Evolutionary conservation across 2,329 filamentous ascomycete genomes (phyloP).

Genomic region (Gnomoniopsis smithogilvyi): DNA sequence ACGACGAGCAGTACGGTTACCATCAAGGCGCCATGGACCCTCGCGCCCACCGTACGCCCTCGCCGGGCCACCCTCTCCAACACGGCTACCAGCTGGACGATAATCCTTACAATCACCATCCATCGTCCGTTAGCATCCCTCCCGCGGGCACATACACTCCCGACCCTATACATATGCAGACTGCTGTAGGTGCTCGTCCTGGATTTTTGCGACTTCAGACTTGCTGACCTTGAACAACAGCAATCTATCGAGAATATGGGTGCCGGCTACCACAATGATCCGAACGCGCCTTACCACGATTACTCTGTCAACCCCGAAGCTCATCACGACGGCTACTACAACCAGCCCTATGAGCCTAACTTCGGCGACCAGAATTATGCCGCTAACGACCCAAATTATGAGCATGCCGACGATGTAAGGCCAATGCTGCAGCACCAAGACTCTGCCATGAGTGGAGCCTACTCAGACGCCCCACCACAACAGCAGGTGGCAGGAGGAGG

Average conservation of each 20-base stretch:
- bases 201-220: background rate
- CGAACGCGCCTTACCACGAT: slow-evolving; percentile 36
- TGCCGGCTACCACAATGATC: slow-evolving; percentile 38
- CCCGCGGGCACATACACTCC: slow-evolving; percentile 51
- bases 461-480: slow-evolving; percentile 39
- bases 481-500: slow-evolving; percentile 49
- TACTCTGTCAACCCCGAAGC: slow-evolving; percentile 78
- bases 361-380: slow-evolving; percentile 51
- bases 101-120: slow-evolving; percentile 59
- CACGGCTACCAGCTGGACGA: slow-evolving; percentile 82
- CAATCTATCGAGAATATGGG: slow-evolving; percentile 51
- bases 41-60: slow-evolving; percentile 63
- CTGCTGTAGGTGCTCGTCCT: slow-evolving; percentile 61
- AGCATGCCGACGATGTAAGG: slow-evolving; percentile 62
- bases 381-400: slow-evolving; percentile 61
- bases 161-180: slow-evolving; percentile 78
- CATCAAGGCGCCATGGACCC: slow-evolving; percentile 47
- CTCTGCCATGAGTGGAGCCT: slow-evolving; percentile 41
- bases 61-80: slow-evolving; percentile 69
- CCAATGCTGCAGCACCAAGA: slow-evolving; percentile 73
- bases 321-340: slow-evolving; percentile 86
- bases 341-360: slow-evolving; percentile 73
- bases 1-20: slow-evolving; percentile 58
- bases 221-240: slow-evolving; percentile 29
- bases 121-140: slow-evolving; percentile 64